Evolutionary conservation across 1,139 yeast species (phyloP).

Genomic region (Magnusiomyces ingens): DNA sequence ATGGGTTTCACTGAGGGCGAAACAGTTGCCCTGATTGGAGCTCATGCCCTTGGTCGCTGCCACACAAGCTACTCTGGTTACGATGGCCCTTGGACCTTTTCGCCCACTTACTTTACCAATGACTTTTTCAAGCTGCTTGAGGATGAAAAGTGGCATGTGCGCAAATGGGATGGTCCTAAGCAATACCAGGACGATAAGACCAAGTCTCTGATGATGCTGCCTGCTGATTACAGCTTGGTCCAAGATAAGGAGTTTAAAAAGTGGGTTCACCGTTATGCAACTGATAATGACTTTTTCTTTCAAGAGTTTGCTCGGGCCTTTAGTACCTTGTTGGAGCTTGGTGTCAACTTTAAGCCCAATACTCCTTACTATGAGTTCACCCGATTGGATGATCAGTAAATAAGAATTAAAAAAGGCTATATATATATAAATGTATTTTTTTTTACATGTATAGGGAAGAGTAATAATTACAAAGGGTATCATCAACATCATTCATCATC

Average conservation of each 20-base stretch:
- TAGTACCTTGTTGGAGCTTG: slow-evolving; percentile 64
- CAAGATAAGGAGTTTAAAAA: slow-evolving; percentile 59
- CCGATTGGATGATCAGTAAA: slow-evolving; percentile 38
- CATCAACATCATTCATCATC: neutral
- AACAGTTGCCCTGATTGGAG: slow-evolving; percentile 81
- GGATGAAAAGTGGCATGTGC: slow-evolving; percentile 65
- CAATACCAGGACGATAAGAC: slow-evolving; percentile 71
- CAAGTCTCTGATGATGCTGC: slow-evolving; percentile 83
- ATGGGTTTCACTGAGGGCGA: slow-evolving; percentile 78
- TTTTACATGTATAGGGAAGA: neutral
- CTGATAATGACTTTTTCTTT: slow-evolving; percentile 62
- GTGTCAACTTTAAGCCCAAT: slow-evolving; percentile 50
- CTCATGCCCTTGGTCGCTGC: slow-evolving; percentile 78
- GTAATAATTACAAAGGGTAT: no score
- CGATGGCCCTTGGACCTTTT: slow-evolving; percentile 95
- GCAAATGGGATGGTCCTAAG: slow-evolving; percentile 69
- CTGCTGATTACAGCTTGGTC: slow-evolving; percentile 70
- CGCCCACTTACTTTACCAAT: slow-evolving; percentile 62
- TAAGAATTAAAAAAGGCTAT: neutral
- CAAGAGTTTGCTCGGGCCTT: slow-evolving; percentile 66
- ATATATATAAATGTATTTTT: neutral
- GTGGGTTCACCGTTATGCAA: slow-evolving; percentile 66
- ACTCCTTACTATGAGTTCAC: slow-evolving; percentile 46
- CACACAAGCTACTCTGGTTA: slow-evolving; percentile 57
- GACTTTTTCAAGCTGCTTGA: slow-evolving; percentile 57